Conservation (phyloP, 176 grass and related monocot species). For the Cocos nucifera region DNA sequence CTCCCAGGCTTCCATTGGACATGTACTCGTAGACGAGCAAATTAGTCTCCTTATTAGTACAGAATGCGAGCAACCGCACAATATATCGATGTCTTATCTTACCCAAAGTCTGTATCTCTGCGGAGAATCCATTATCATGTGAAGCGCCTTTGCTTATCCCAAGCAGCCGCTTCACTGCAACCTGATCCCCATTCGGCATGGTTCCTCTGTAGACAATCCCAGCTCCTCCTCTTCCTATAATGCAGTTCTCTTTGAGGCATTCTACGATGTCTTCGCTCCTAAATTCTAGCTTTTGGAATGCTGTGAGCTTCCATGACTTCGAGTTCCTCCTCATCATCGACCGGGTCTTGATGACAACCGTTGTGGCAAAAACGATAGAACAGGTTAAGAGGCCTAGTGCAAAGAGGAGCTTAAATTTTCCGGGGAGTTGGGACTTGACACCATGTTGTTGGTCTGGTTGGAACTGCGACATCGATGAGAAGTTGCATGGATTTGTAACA, state of each 20-base stretch:
- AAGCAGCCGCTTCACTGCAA: conserved; percentile 63
- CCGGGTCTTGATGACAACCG: conserved; percentile 45
- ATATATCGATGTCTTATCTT: conserved; percentile 71
- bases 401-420: conserved; percentile 41
- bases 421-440: background rate
- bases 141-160: conserved; percentile 22
- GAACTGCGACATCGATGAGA: conserved; percentile 20
- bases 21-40: conserved; percentile 87
- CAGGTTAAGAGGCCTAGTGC: conserved; percentile 54
- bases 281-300: conserved; percentile 77
- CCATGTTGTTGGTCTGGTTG: background rate
- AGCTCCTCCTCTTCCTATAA: conserved; percentile 62
- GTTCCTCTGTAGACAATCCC: conserved; percentile 63
- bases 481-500: conserved; percentile 34
- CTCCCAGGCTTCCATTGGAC: conserved; percentile 59
- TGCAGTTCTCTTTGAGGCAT: conserved; percentile 63
- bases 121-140: conserved; percentile 54
- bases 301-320: conserved; percentile 45
- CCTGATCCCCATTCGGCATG: conserved; percentile 48
- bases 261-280: conserved; percentile 48
- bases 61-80: conserved; percentile 56
- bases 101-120: conserved; percentile 68
- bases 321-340: conserved; percentile 27
- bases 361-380: conserved; percentile 51
- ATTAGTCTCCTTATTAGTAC: conserved; percentile 25